These are phyloP conservation scores for Cordyceps farinosa DNA, from an alignment of 2,329 filamentous ascomycete genomes.

Conservation along the genomic window DNA sequence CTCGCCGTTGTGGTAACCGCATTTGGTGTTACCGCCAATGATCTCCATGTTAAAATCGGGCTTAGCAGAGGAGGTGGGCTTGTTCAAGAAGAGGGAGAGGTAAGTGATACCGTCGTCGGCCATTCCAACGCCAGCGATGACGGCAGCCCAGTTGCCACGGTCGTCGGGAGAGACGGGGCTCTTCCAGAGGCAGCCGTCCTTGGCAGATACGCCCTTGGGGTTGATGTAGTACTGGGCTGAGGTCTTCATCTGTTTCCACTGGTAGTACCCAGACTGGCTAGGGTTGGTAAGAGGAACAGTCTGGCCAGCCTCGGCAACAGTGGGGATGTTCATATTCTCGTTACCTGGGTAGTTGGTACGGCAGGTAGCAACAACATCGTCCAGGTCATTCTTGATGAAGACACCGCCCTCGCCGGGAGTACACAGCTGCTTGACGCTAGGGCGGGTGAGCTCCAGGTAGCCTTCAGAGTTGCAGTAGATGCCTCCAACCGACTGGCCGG, in stretches of 20 bases:
- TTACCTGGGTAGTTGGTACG: conserved; percentile 95
- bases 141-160: conserved; percentile 80
- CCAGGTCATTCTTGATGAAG: conserved; percentile 70
- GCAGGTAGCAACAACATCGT: conserved; percentile 68
- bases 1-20: conserved; percentile 62
- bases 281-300: conserved; percentile 71
- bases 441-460: conserved; percentile 74
- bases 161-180: conserved; percentile 46
- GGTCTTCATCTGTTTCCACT: conserved; percentile 69
- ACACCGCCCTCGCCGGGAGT: conserved; percentile 67
- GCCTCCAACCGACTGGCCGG: conserved; percentile 83
- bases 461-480: conserved; percentile 71
- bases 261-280: conserved; percentile 67
- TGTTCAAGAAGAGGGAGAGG: conserved; percentile 81
- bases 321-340: conserved; percentile 81
- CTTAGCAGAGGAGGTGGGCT: conserved; percentile 64
- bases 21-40: conserved; percentile 58
- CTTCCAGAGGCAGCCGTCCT: conserved; percentile 74
- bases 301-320: conserved; percentile 58
- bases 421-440: conserved; percentile 67
- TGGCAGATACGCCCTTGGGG: conserved; percentile 63
- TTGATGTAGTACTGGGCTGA: conserved; percentile 98
- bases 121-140: conserved; percentile 79
- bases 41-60: conserved; percentile 81
- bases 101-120: conserved; percentile 63